Conservation (phyloP, 768 basidiomycete genomes). For the Suillus plorans region DNA sequence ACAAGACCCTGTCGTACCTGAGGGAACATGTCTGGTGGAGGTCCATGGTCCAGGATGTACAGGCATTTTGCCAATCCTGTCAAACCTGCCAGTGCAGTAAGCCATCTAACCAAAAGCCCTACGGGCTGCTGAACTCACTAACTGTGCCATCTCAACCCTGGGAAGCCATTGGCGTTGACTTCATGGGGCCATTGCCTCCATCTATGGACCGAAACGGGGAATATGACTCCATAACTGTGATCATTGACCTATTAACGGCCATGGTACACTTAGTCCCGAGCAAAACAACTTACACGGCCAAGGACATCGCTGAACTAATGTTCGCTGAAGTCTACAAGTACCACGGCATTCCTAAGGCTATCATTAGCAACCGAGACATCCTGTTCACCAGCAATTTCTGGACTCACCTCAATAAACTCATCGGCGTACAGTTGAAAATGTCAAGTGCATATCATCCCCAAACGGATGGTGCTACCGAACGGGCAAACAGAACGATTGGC, state of each 20-base stretch:
- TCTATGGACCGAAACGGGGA: too few species aligned
- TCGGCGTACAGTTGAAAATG: too few species aligned
- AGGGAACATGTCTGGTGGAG: slow-evolving; percentile 42
- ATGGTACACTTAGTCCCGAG: slow-evolving; percentile 31
- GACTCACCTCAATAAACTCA: too few species aligned
- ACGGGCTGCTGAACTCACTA: too few species aligned
- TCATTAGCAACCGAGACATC: slow-evolving; percentile 25
- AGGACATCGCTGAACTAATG: slow-evolving; percentile 36
- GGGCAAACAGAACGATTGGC: too few species aligned
- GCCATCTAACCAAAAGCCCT: too few species aligned
- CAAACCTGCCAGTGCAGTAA: too few species aligned
- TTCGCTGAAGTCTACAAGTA: slow-evolving; percentile 35
- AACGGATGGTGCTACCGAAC: too few species aligned
- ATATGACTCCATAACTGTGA: too few species aligned
- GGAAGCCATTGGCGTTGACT: slow-evolving; percentile 41
- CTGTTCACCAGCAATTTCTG: neutral
- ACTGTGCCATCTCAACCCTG: slow-evolving; percentile 27
- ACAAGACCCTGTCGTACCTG: slow-evolving; percentile 35
- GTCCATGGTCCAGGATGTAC: slow-evolving; percentile 28
- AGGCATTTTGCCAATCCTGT: slow-evolving; percentile 25
- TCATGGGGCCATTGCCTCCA: slow-evolving; percentile 31
- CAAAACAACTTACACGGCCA: slow-evolving; percentile 25
- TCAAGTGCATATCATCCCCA: too few species aligned
- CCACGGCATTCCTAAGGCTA: slow-evolving; percentile 12
- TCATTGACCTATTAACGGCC: slow-evolving; percentile 12